Conservation (phyloP, 306 rosid genomes). For the Glycine latifolia region DNA sequence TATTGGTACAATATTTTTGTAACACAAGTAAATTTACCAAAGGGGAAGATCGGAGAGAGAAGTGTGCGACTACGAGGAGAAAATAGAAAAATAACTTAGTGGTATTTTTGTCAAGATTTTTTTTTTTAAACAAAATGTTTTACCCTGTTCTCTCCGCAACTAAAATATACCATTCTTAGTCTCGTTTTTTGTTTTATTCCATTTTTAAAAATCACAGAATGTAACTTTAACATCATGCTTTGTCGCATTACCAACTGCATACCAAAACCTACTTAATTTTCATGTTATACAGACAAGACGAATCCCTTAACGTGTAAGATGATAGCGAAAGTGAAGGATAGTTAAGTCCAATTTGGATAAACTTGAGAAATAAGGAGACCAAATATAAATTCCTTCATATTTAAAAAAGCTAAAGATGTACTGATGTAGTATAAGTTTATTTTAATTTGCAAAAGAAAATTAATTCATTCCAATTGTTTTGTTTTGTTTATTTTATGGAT, state of each 20-base stretch:
- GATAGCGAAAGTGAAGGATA: neutral
- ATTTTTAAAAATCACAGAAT: neutral
- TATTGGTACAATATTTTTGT: too few relatives aligned
- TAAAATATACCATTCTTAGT: neutral
- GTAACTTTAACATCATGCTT: neutral
- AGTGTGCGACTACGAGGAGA: too few relatives aligned
- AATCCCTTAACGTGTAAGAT: neutral
- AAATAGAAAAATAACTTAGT: too few relatives aligned
- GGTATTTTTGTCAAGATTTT: too few relatives aligned
- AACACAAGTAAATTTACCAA: too few relatives aligned
- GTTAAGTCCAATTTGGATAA: neutral
- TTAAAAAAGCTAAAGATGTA: too few relatives aligned
- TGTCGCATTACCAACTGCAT: neutral
- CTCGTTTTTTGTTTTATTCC: neutral
- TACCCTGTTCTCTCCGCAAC: too few relatives aligned
- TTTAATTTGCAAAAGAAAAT: too few relatives aligned
- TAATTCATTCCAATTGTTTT: neutral
- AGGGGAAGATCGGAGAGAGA: too few relatives aligned
- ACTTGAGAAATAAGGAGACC: neutral
- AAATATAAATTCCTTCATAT: too few relatives aligned
- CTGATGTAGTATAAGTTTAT: too few relatives aligned
- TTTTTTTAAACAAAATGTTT: too few relatives aligned
- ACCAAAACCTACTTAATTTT: neutral
- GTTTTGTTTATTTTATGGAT: neutral
- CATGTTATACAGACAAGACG: neutral